These are phyloP conservation scores for Colletotrichum trifolii DNA, from an alignment of 2,329 filamentous ascomycete species.

Conservation along the genomic window DNA sequence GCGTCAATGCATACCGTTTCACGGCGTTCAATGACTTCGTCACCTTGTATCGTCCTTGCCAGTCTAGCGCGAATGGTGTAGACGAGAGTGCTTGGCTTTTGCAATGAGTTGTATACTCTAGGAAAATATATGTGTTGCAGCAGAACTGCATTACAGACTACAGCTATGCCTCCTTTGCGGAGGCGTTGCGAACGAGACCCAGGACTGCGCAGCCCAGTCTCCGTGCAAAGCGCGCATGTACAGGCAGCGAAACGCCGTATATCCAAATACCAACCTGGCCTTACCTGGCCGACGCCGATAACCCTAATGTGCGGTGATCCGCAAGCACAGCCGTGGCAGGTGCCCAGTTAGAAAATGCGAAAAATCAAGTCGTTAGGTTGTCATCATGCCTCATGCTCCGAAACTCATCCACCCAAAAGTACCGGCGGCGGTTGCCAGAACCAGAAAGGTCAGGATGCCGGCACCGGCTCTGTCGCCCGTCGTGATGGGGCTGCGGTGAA, in stretches of 20 bases:
- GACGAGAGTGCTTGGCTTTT: background rate
- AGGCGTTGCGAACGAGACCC: constrained; percentile 30
- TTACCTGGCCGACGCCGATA: constrained; percentile 29
- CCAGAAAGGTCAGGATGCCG: constrained; percentile 58
- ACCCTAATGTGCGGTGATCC: constrained; percentile 20
- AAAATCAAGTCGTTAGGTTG: constrained; percentile 28
- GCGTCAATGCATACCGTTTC: constrained; percentile 27
- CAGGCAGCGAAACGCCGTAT: constrained; percentile 38
- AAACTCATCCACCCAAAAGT: constrained; percentile 63
- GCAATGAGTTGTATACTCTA: constrained; percentile 22
- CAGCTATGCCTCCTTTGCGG: background rate
- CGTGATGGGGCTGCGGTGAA: constrained; percentile 49
- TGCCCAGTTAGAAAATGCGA: constrained; percentile 13
- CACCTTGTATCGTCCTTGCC: background rate
- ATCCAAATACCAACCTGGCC: constrained; percentile 35
- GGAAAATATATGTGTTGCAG: constrained; percentile 24
- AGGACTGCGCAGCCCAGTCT: background rate
- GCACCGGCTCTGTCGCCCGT: constrained; percentile 60
- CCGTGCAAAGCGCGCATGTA: constrained; percentile 32
- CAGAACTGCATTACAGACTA: constrained; percentile 35
- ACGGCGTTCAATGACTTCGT: background rate
- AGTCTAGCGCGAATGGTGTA: too few relatives aligned
- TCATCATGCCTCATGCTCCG: constrained; percentile 43
- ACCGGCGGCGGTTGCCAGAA: constrained; percentile 52
- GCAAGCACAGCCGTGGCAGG: constrained; percentile 27